Evolutionary conservation across 495 filamentous ascomycete genomes (phyloP), one percentile per base, ranked within the genome.

Genomic region (Chaetomium fimeti): DNA sequence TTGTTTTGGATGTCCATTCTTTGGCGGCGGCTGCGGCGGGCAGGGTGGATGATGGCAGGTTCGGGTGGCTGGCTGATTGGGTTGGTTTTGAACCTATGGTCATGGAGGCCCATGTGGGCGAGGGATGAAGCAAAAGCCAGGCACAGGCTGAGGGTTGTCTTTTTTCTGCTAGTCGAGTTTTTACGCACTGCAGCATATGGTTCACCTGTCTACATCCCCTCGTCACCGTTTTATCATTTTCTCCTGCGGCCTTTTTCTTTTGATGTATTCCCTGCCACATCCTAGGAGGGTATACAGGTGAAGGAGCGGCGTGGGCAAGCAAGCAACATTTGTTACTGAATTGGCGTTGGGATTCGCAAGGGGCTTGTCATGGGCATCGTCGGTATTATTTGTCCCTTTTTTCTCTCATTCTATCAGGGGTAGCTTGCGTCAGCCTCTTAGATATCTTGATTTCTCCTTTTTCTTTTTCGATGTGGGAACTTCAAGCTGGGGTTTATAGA

Each of bases 1-100:
- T 36, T 24, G 11, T 58, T 58, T 58, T 58, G 56, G 56, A 58
- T 58, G 56, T 58, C 40, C 18, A 43, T 36, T 36, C 28, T 55
- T 55, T 29, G 52, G 16, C 5, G 52, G 52, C 1, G 49, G 12
- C 13, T 11, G 15, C 13, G 25, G 6, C 20, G 6, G 6, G 25
- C 1, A 27, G 11, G 6, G 15, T 16, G 51, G 9, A 29, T 11
- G 45, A 24, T 5, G 45, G 12, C 18, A 24, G 20, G 45, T 9
- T 22, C 8, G 45, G 45, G 18, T 48, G 45, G n/a, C 45, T 48
- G 15, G n/a, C 20, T 48, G 45, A 48, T n/a, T 20, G 45, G 20
- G 18, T 48, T 48, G 45, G 20, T 2, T 20, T n/a, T 48, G 18
- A n/a, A 16, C 45, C 24, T n/a, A n/a, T n/a, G 18, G 8, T 11